phyloP scores from a whole-genome alignment of 2,329 filamentous ascomycete genomes.

The Phaeosphaeriaceae sp. region DNA sequence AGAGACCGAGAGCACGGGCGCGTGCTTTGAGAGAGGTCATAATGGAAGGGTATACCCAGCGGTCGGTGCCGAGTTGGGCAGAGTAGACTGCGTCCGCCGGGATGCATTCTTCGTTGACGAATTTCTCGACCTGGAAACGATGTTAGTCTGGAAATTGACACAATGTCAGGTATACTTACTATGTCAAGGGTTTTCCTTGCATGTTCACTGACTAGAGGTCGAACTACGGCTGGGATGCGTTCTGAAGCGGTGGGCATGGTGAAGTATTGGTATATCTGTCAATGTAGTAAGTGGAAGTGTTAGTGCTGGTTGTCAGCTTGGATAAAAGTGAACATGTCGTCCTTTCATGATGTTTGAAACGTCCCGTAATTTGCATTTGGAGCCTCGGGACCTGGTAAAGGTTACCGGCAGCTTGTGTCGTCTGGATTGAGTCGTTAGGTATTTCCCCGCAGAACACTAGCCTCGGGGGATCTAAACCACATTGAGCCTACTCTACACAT shows the following conservation, averaged over 20 bases:
- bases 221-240: no score
- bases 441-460: neutral
- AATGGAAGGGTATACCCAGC: slow-evolving; percentile 83
- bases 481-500: no score
- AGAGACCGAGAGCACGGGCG: slow-evolving; percentile 80
- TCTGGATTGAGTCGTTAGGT: neutral
- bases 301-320: no score
- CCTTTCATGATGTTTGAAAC: no score
- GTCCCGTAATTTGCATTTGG: no score
- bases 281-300: no score
- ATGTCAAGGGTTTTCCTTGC: no score
- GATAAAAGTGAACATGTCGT: no score
- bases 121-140: slow-evolving; percentile 74
- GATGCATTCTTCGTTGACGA: slow-evolving; percentile 86
- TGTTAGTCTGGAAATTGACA: neutral
- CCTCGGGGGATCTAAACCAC: neutral
- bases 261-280: no score
- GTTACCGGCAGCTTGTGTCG: slow-evolving; percentile 3
- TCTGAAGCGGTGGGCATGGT: no score
- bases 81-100: slow-evolving; percentile 77
- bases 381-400: neutral
- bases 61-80: slow-evolving; percentile 75
- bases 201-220: no score
- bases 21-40: slow-evolving; percentile 87
- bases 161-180: neutral